Conservation (phyloP, 2,329 filamentous ascomycete genomes). For the Metarhizium anisopliae region DNA sequence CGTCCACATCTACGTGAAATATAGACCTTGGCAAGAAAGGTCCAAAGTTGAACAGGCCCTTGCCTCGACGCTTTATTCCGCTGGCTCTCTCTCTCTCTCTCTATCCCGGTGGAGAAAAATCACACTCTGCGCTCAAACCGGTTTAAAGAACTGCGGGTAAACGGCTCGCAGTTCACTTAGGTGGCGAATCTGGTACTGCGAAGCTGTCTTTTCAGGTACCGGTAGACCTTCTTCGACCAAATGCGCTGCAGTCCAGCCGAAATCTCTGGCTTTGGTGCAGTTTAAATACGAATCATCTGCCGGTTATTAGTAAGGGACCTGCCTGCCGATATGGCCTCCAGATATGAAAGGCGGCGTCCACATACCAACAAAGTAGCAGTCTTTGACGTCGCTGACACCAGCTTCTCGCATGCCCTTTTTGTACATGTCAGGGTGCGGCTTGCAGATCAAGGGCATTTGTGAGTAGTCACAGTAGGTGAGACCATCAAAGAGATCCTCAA, state of each 20-base stretch:
- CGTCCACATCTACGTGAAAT: neutral
- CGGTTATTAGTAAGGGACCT: conserved; percentile 1
- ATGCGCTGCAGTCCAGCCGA: conserved; percentile 83
- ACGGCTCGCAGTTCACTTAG: conserved; percentile 65
- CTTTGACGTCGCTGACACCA: conserved; percentile 53
- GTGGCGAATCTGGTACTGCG: conserved; percentile 65
- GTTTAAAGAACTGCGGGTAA: conserved; percentile 82
- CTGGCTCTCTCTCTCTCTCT: neutral
- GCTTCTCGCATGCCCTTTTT: conserved; percentile 83
- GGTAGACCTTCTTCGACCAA: conserved; percentile 69
- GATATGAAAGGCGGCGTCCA: conserved; percentile 9
- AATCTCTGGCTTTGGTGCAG: conserved; percentile 62
- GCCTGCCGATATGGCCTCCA: no score
- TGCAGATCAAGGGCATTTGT: conserved; percentile 67
- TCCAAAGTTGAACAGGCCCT: neutral
- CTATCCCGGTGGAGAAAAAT: neutral
- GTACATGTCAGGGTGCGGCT: conserved; percentile 77
- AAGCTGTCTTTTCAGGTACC: conserved; percentile 54
- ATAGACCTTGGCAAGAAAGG: neutral
- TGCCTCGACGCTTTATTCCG: neutral
- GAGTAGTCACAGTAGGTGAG: conserved; percentile 92
- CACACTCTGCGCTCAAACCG: conserved; percentile 13
- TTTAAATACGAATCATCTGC: conserved; percentile 82
- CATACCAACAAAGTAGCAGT: conserved; percentile 91
- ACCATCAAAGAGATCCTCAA: conserved; percentile 89